phyloP scores from a whole-genome alignment of 768 basidiomycete genomes.

The Dioszegia hungarica region DNA sequence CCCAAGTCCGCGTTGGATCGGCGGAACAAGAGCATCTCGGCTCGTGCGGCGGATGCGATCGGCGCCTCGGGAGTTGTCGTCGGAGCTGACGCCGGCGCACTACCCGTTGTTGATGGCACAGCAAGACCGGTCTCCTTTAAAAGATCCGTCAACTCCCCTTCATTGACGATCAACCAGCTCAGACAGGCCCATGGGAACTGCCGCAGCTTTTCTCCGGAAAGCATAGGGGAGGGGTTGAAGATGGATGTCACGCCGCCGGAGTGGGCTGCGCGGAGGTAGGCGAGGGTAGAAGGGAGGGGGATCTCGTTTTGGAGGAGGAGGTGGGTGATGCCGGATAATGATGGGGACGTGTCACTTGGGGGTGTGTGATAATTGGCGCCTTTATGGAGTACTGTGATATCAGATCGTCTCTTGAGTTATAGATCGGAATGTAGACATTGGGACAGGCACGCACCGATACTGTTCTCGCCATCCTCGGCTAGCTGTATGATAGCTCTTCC shows the following conservation, averaged over 20 bases:
- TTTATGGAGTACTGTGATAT: slow-evolving; percentile 42
- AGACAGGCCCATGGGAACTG: slow-evolving; percentile 47
- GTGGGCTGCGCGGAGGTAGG: slow-evolving; percentile 31
- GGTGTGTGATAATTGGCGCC: slow-evolving; percentile 44
- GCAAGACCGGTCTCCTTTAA: slow-evolving; percentile 8
- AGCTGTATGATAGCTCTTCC: slow-evolving; percentile 53
- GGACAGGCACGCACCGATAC: slow-evolving; percentile 45
- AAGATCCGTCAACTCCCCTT: slow-evolving; percentile 47
- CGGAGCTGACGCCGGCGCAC: too few species aligned
- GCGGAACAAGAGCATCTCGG: slow-evolving; percentile 6
- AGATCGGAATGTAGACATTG: neutral
- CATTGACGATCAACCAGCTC: slow-evolving; percentile 51
- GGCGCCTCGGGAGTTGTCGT: neutral
- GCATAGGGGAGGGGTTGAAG: slow-evolving; percentile 53
- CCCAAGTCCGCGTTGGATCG: too few species aligned
- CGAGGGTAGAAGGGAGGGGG: slow-evolving; percentile 43
- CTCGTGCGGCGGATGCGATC: neutral
- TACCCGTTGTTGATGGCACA: neutral
- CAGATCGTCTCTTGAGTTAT: neutral
- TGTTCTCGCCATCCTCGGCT: slow-evolving; percentile 51
- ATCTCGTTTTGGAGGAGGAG: slow-evolving; percentile 53
- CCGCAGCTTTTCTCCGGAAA: slow-evolving; percentile 31
- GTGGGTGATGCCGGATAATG: slow-evolving; percentile 45
- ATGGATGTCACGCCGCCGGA: slow-evolving; percentile 35
- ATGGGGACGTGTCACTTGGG: slow-evolving; percentile 25